Percentiles rank a stretch among this genome's conserved stretches.
Conservation (phyloP, 1,284 basidiomycete species). For the Microbotryomycetes sp. region DNA sequence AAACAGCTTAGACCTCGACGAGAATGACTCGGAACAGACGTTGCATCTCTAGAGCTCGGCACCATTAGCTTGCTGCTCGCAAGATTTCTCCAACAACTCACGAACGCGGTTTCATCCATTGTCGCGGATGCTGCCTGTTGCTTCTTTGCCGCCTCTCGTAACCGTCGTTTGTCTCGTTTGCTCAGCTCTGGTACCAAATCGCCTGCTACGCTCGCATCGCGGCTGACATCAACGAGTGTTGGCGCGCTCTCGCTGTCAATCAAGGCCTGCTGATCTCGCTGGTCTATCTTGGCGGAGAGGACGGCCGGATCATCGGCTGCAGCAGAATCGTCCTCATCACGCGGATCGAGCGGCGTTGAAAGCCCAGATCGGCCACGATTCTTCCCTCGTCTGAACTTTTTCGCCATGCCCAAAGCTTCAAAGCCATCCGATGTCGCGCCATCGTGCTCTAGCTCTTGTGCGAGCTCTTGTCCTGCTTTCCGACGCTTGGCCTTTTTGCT, state of each 20-base stretch:
- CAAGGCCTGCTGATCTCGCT: too few relatives aligned
- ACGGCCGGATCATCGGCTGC: too few relatives aligned
- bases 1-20: constrained; percentile 72
- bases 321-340: neutral
- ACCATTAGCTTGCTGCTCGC: too few relatives aligned
- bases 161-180: constrained; percentile 72
- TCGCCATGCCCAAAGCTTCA: constrained; percentile 32
- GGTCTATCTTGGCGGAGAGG: too few relatives aligned
- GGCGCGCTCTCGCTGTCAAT: too few relatives aligned
- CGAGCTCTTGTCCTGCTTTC: constrained; percentile 1
- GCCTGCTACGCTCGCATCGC: neutral
- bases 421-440: constrained; percentile 31
- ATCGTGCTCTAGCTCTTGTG: constrained; percentile 12
- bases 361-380: constrained; percentile 1
- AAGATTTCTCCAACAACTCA: neutral
- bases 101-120: neutral
- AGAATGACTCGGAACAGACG: constrained; percentile 58
- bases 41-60: constrained; percentile 65
- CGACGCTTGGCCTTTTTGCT: neutral
- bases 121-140: constrained; percentile 44
- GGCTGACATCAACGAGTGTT: too few relatives aligned
- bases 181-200: constrained; percentile 47
- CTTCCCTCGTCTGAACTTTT: constrained; percentile 11
- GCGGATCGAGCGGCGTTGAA: neutral
- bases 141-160: constrained; percentile 69